Conservation (phyloP, 345 rosid species). For the Crucihimalaya himalaica region DNA sequence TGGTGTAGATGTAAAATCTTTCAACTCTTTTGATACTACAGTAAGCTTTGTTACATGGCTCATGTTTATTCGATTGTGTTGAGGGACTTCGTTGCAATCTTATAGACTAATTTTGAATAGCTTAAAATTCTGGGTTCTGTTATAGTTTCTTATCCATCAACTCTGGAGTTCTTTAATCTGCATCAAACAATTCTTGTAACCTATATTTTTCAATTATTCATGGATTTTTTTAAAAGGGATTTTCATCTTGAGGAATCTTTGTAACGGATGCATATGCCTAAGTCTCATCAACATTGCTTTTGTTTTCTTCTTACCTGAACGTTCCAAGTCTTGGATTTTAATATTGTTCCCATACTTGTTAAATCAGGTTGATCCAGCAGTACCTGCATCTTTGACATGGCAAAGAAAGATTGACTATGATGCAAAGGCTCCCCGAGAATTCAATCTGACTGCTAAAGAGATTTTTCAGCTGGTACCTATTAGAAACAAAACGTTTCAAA, state of each 20-base stretch:
- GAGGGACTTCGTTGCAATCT: neutral
- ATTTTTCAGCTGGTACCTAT: conserved; percentile 59
- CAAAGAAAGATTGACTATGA: conserved; percentile 52
- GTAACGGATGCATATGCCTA: too few species aligned
- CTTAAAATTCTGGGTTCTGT: conserved; percentile 6
- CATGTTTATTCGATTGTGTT: neutral
- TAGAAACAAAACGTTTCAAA: neutral
- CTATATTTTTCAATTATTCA: neutral
- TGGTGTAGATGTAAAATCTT: conserved; percentile 41
- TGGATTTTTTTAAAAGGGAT: neutral
- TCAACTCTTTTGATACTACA: conserved; percentile 35
- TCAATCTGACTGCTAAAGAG: conserved; percentile 55
- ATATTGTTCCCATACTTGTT: neutral
- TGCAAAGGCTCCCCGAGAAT: conserved; percentile 41
- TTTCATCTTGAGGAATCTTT: neutral
- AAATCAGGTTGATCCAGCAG: conserved; percentile 56
- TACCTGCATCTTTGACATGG: conserved; percentile 69
- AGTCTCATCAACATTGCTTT: neutral
- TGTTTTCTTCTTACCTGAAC: neutral
- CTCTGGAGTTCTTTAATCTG: neutral
- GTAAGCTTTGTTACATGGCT: conserved; percentile 34
- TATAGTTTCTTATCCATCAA: neutral
- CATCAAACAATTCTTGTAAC: neutral
- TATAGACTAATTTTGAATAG: neutral
- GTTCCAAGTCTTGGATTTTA: conserved; percentile 4